A percentile compares a stretch with the other conserved stretches of the same genome.
These are phyloP conservation scores for Zygosaccharomyces sapae DNA, from an alignment of 1,139 yeast genomes.

Conservation along the genomic window DNA sequence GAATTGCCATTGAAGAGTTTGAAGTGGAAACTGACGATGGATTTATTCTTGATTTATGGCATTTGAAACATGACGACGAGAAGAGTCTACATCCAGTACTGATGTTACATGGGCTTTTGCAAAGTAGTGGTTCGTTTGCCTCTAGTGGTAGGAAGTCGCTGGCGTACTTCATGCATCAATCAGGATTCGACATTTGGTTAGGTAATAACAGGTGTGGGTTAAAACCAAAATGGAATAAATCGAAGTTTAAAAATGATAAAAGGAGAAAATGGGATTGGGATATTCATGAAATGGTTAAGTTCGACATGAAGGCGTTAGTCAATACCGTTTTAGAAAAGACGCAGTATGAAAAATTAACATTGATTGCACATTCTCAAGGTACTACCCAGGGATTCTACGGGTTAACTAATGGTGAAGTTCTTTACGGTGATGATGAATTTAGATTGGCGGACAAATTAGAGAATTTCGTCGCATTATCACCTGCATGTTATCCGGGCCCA, in stretches of 20 bases:
- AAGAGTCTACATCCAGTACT: conserved; percentile 55
- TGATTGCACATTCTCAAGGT: conserved; percentile 90
- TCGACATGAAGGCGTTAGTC: conserved; percentile 71
- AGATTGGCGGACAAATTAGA: conserved; percentile 49
- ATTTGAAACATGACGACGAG: conserved; percentile 44
- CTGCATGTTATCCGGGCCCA: conserved; percentile 85
- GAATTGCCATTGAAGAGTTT: conserved; percentile 55
- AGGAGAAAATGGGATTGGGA: conserved; percentile 84
- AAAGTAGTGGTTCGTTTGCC: conserved; percentile 79
- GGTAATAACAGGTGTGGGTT: conserved; percentile 91
- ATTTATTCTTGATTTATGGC: conserved; percentile 59
- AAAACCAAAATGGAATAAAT: conserved; percentile 53
- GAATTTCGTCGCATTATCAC: conserved; percentile 73
- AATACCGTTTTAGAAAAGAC: conserved; percentile 51
- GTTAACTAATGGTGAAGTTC: conserved; percentile 41
- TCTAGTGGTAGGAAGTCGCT: conserved; percentile 74
- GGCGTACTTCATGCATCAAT: conserved; percentile 55
- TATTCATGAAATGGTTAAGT: conserved; percentile 68
- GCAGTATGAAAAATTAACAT: conserved; percentile 45
- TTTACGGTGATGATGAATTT: conserved; percentile 38
- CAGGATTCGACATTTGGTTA: conserved; percentile 87
- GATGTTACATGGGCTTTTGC: conserved; percentile 79
- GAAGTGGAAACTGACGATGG: conserved; percentile 77
- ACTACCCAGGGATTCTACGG: conserved; percentile 77
- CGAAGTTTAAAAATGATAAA: conserved; percentile 38